Base-by-base conservation (phyloP, 1,139 yeast genomes). In the Protomyces pachydermus region DNA sequence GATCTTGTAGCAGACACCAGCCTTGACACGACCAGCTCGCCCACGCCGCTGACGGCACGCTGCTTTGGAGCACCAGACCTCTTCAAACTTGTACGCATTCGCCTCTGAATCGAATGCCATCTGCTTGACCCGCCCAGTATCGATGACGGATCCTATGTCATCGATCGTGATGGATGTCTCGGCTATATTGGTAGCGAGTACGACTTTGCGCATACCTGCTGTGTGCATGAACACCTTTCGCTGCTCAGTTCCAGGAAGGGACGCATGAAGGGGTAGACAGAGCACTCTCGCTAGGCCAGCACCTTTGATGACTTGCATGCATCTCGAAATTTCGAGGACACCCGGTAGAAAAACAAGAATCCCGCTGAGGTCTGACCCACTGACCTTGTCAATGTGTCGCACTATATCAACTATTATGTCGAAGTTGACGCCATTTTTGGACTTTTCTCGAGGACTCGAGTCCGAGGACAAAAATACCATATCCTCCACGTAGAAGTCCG, bases 21-120 rank as follows among this genome's bases (percentile, higher is more conserved):
- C 80, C 34, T 86, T 82, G 16, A 91, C 91, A 82, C 98, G 93
- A 68, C 98, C 98, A n/a, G 98, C 95, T 79, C 98, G 88, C 73
- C 98, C 98, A 73, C 97, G 80, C 76, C 98, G 82, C 75, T 93
- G 98, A 52, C 84, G 83, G n/a, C 87, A 86, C 72, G 95, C 97
- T 0, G 98, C 97, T 68, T 82, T 82, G 0, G 98, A 91, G 42
- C 91, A 90, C 91, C 96, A 91, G 3, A 82, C 80, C 72, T 91
- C 98, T 3, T 85, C 79, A 53, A 93, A 79, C 67, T 82, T 83
- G 0, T 95, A 86, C 2, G 91, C 81, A 69, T 88, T 87, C 16
- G 84, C 78, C 46, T 77, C 78, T 0, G 89, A 71, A 71, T 89
- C 93, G 72, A 84, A 93, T 51, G 82, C 81, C 71, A 89, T 82